phyloP scores from a whole-genome alignment of 2,329 filamentous ascomycete species.

The Cytospora piceae region DNA sequence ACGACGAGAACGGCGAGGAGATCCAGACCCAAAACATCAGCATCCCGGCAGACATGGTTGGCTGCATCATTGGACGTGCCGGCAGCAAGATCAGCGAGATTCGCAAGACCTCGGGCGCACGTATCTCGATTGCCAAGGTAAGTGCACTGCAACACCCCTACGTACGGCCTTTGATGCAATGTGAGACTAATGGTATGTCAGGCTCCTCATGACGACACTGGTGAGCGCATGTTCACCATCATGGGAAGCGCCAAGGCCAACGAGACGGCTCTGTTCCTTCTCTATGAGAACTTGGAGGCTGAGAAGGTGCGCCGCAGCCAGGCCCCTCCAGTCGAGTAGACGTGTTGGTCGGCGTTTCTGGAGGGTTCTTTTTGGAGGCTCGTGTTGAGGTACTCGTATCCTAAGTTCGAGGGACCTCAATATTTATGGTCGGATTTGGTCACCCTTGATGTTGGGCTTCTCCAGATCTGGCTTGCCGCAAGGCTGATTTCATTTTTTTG shows the following conservation, averaged over 20 bases:
- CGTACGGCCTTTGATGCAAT: not conserved
- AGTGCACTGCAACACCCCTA: conserved; percentile 31
- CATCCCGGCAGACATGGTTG: conserved; percentile 99
- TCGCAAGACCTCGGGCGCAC: conserved; percentile 91
- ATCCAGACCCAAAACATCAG: conserved; percentile 99
- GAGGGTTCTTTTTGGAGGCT: conserved; percentile 26
- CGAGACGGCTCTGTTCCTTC: conserved; percentile 90
- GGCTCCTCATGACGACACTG: conserved; percentile 93
- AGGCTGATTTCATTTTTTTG: conserved; percentile 55
- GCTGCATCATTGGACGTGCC: conserved; percentile 94
- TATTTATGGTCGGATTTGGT: conserved; percentile 56
- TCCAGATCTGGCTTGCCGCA: conserved; percentile 67
- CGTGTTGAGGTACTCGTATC: conserved; percentile 32
- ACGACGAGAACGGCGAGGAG: conserved; percentile 96
- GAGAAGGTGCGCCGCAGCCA: conserved; percentile 99
- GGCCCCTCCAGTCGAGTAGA: conserved; percentile 60
- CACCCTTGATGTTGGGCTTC: conserved; percentile 51
- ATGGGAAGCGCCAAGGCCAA: conserved; percentile 94
- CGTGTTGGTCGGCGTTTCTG: conserved; percentile 27
- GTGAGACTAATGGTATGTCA: conserved; percentile 38
- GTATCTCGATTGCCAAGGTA: conserved; percentile 95
- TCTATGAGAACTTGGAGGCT: conserved; percentile 98
- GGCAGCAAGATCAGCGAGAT: conserved; percentile 99
- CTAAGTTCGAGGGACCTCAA: conserved; percentile 35
- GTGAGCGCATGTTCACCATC: conserved; percentile 99